Conservation (phyloP, 192 early-diverging fungal genomes). For the Podila verticillata region DNA sequence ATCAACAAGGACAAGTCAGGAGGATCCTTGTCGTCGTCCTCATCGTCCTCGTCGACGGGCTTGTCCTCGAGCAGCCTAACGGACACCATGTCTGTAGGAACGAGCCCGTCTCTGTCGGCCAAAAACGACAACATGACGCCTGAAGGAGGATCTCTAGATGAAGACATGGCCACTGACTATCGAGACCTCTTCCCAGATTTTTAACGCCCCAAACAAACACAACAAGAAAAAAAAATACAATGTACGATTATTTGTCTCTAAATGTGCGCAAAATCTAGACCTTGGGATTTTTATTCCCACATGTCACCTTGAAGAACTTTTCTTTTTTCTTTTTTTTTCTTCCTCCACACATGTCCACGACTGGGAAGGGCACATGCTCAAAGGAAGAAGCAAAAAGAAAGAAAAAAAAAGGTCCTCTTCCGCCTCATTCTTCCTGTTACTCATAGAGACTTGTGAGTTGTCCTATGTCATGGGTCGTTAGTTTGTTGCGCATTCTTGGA, state of each 20-base stretch:
- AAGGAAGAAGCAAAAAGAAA: too few species aligned
- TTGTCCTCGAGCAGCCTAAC: neutral
- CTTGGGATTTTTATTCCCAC: too few species aligned
- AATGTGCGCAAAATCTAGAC: neutral
- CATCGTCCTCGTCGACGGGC: neutral
- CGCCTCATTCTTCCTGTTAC: too few species aligned
- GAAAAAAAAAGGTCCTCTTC: too few species aligned
- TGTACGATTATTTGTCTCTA: neutral
- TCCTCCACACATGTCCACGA: too few species aligned
- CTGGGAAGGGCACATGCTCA: too few species aligned
- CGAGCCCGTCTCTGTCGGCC: neutral
- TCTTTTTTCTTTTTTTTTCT: too few species aligned
- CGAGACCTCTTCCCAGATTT: conserved; percentile 59
- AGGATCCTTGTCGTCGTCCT: neutral
- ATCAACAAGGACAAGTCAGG: neutral
- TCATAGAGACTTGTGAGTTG: too few species aligned
- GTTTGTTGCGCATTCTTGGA: too few species aligned
- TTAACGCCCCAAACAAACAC: conserved; percentile 19
- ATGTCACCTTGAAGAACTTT: too few species aligned
- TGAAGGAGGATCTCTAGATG: conserved; percentile 1
- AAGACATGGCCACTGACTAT: conserved; percentile 26
- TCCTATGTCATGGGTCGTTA: too few species aligned
- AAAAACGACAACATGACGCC: conserved; percentile 1
- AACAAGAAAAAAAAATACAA: neutral
- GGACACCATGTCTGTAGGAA: neutral